phyloP scores from a whole-genome alignment of 139 green algal genomes.

The Chlorella sp. region DNA sequence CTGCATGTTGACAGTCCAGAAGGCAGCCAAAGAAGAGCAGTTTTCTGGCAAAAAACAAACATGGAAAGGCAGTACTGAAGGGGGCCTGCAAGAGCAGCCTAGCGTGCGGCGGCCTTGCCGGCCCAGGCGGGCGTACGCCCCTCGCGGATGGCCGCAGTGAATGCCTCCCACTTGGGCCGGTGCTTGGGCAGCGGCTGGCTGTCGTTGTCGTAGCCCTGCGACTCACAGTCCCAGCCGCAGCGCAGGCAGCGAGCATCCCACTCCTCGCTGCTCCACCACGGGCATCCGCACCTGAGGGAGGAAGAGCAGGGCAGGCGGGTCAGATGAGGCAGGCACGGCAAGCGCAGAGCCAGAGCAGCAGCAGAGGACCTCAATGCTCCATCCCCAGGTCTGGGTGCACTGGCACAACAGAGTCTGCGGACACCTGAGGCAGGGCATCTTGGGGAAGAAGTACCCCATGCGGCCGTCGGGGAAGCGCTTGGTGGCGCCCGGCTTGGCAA shows the following conservation, averaged over 20 bases:
- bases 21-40: too few species aligned
- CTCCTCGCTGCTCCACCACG: slow-evolving; percentile 88
- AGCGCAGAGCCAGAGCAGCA: too few species aligned
- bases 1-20: too few species aligned
- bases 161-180: slow-evolving; percentile 56
- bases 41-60: too few species aligned
- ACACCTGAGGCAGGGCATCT: slow-evolving; percentile 58
- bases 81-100: too few species aligned
- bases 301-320: too few species aligned
- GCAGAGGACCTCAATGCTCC: too few species aligned
- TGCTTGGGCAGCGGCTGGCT: slow-evolving; percentile 72
- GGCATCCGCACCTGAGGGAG: slow-evolving; percentile 81
- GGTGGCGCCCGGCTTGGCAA: slow-evolving; percentile 50
- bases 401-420: too few species aligned
- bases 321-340: too few species aligned
- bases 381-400: too few species aligned
- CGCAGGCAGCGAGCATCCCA: slow-evolving; percentile 80
- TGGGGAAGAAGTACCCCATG: slow-evolving; percentile 50
- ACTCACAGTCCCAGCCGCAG: slow-evolving; percentile 80
- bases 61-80: too few species aligned
- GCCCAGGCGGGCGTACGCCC: slow-evolving; percentile 59
- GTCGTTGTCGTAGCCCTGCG: slow-evolving; percentile 83
- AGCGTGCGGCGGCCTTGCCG: neutral
- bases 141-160: slow-evolving; percentile 54
- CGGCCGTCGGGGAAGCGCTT: slow-evolving; percentile 28